Percentiles rank a stretch among this genome's conserved stretches.
phyloP scores from a whole-genome alignment of 192 early-diverging fungal genomes.

The Backusella macrospora region DNA sequence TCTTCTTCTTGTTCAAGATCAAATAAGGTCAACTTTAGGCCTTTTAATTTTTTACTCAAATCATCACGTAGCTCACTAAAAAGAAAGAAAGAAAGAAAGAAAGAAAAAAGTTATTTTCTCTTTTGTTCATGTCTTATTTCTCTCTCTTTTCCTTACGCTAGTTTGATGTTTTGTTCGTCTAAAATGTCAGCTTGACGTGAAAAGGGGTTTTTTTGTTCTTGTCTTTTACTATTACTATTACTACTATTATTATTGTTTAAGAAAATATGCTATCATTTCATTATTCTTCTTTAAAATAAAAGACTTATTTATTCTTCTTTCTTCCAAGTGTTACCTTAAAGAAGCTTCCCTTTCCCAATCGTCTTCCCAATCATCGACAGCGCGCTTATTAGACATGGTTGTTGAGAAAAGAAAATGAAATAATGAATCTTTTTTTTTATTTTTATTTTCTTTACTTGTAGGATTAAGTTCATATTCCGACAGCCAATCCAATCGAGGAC shows the following conservation, averaged over 20 bases:
- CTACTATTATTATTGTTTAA: not conserved
- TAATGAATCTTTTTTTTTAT: constrained; percentile 7
- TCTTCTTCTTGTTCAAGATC: not conserved
- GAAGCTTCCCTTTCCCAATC: constrained; percentile 14
- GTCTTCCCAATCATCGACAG: constrained; percentile 7
- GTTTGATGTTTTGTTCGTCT: not conserved
- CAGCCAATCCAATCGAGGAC: too few relatives aligned
- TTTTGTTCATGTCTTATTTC: not conserved
- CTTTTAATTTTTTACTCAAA: not conserved
- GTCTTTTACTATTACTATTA: not conserved
- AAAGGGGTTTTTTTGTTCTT: not conserved
- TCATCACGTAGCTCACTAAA: not conserved
- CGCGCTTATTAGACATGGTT: not conserved
- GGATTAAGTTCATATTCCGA: too few relatives aligned
- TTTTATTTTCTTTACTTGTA: too few relatives aligned
- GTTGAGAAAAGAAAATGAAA: not conserved
- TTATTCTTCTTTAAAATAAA: not conserved
- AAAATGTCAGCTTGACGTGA: constrained; percentile 6
- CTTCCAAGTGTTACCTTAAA: not conserved
- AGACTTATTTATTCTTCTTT: not conserved
- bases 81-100: not conserved
- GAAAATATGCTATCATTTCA: not conserved
- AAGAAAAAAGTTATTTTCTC: not conserved
- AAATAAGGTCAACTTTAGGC: not conserved
- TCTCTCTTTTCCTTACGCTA: not conserved